Evolutionary conservation across 192 early-diverging fungal genomes (phyloP), one percentile per base, ranked within the genome.

Genomic region (Linnemannia exigua): DNA sequence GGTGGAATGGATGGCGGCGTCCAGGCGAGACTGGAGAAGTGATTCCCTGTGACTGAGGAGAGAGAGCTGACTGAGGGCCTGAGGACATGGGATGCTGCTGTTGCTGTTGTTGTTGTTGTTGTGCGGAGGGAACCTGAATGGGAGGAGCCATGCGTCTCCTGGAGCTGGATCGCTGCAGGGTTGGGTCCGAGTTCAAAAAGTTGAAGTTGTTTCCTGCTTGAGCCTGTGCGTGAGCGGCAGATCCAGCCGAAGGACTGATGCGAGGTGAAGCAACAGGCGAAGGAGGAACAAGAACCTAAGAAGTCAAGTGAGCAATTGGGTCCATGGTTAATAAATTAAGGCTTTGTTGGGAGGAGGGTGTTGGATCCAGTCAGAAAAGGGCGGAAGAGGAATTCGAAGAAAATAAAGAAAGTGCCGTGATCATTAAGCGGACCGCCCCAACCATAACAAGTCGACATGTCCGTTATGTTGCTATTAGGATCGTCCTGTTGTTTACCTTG

Each of bases 141-240:
- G 77, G 77, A 20, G 83, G 83, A 6, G 68, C 77, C 47, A 48
- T 50, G 19, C 83, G 83, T 46, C 74, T 79, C 46, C 77, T 67
- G 7, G 83, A 85, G 14, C 58, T 54, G 2, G 83, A 85, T 35
- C 83, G 77, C 33, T 70, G 68, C 50, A 85, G 47, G 5, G 83
- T 85, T 22, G 83, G 83, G 46, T 85, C 83, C 44, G 83, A 85
- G 69, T 79, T 85, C 66, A 85, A 70, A 46, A 85, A 85, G 61
- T 79, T 79, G 68, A 85, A 85, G 25, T 33, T 85, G 11, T 25
- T 25, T 63, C 25, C 58, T 54, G 52, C 52, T 63, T 63, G 58
- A 63, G 58, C 58, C 14, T 63, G 58, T 15, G 58, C 58, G 15
- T 79, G 73, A 5, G 51, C 47, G 9, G 71, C 16, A 5, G 70